These are phyloP conservation scores for Podospora comata DNA, from an alignment of 495 filamentous ascomycete genomes.

Conservation along the genomic window DNA sequence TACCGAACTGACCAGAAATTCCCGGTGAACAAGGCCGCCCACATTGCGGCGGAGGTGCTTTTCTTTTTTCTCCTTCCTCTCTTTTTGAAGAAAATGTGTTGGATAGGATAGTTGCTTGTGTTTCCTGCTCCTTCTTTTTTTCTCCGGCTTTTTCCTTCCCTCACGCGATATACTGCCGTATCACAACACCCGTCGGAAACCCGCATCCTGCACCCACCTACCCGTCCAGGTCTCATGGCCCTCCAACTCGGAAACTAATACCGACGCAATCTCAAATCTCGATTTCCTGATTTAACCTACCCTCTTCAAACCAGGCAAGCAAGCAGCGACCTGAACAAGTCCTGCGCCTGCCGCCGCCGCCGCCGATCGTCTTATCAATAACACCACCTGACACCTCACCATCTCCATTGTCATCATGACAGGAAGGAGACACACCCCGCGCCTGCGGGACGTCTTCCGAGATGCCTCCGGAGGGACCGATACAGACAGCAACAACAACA, in stretches of 20 bases:
- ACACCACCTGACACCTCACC: background rate
- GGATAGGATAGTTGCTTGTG: background rate
- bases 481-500: conserved; percentile 7
- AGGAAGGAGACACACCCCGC: conserved; percentile 26
- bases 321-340: background rate
- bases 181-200: background rate
- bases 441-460: conserved; percentile 21
- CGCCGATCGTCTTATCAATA: too few species aligned
- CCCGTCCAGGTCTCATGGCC: background rate
- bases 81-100: background rate
- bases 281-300: background rate
- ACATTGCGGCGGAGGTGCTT: conserved; percentile 1
- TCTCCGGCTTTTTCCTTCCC: conserved; percentile 3
- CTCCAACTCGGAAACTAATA: background rate
- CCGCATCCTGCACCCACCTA: background rate
- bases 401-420: conserved; percentile 15
- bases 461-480: conserved; percentile 6
- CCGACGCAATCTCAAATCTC: background rate
- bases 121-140: conserved; percentile 5
- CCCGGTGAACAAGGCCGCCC: background rate
- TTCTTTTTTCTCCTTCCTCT: background rate
- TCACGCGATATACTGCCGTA: background rate
- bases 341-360: too few species aligned
- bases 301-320: background rate
- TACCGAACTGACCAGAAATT: too few species aligned